Percentiles rank a stretch among this genome's conserved stretches.
These are phyloP conservation scores for Xerocomus amazonicus DNA, from an alignment of 1,284 basidiomycete genomes.

Conservation along the genomic window DNA sequence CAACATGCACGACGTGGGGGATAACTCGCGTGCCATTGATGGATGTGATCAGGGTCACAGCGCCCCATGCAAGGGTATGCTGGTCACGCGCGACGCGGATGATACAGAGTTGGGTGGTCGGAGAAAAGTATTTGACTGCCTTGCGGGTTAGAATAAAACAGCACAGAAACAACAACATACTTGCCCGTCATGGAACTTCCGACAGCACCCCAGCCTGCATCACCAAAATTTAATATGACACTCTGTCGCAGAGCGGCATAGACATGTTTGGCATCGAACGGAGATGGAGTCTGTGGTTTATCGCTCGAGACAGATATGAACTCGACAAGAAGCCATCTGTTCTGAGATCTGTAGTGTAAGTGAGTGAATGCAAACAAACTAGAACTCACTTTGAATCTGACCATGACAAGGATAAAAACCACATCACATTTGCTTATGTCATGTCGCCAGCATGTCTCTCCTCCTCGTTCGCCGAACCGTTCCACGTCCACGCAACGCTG, in stretches of 20 bases:
- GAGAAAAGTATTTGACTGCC: slow-evolving; percentile 79
- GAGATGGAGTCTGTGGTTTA: not conserved
- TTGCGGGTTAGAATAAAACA: not conserved
- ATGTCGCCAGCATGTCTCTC: slow-evolving; percentile 1
- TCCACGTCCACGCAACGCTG: too few relatives aligned
- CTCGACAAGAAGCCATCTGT: slow-evolving; percentile 76
- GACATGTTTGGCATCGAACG: slow-evolving; percentile 56
- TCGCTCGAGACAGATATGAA: slow-evolving; percentile 41
- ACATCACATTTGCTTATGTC: slow-evolving; percentile 16
- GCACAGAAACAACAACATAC: slow-evolving; percentile 9
- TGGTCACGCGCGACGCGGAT: slow-evolving; percentile 75
- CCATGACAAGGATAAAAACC: slow-evolving; percentile 11
- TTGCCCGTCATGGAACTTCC: slow-evolving; percentile 62
- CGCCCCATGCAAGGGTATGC: slow-evolving; percentile 70
- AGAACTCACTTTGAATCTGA: slow-evolving; percentile 27
- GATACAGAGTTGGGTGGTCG: slow-evolving; percentile 72
- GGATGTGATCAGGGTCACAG: slow-evolving; percentile 57
- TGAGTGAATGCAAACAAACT: not conserved
- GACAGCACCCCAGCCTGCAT: slow-evolving; percentile 76
- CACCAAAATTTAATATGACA: slow-evolving; percentile 70
- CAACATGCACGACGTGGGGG: slow-evolving; percentile 71
- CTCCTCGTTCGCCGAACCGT: too few relatives aligned
- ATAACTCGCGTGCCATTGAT: slow-evolving; percentile 58
- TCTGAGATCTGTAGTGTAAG: slow-evolving; percentile 39
- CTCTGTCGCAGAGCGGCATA: slow-evolving; percentile 66